Base-by-base conservation (phyloP, 208 protist genomes). In the Crithidia thermophila region DNA sequence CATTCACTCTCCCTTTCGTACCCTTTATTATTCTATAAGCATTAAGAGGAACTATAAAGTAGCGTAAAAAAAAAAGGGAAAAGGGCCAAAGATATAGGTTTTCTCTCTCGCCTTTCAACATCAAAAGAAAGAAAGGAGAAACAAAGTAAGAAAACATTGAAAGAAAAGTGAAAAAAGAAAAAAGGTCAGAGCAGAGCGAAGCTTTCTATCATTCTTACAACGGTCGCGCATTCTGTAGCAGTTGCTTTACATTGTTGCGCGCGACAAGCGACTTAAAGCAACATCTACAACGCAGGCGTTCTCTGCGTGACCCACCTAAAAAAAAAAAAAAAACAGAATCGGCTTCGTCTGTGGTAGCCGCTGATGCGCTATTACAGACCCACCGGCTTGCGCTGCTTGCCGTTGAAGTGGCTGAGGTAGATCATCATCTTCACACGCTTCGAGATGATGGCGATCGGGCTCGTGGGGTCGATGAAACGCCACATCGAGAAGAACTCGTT, bases 401-500 rank as follows among this genome's bases (percentile, higher is more conserved):
- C 85, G 36, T 85, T 77, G 36, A 79, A 51, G 30, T 84, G 82
- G 21, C 11, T 67, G 18, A 67, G 62, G 73, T 89, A 96, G 14
- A 83, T 34, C 43, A 75, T 67, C 59, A 77, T 79, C 70, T 93
- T 90, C 45, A 88, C 60, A 23, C 58, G 79, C 73, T 91, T 86
- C 25, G 72, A 71, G 42, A 90, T 75, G 68, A 72, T 75, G 4
- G 86, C 77, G 21, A 94, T 20, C 50, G 79, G 71, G 52, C 84
- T 88, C n/a, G 88, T 93, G 9, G 90, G 85, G 74, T 96, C 88
- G 18, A 94, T 69, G 46, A 93, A 71, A 46, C 81, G 81, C 85
- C 88, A 96, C 11, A 88, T 46, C 2, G 88, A 96, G 66, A 86
- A 83, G 72, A 93, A 96, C 75, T 96, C 90, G 47, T 75, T 83